Evolutionary conservation across 2,329 filamentous ascomycete genomes (phyloP).

Genomic region (Colletotrichum lindemuthianum): DNA sequence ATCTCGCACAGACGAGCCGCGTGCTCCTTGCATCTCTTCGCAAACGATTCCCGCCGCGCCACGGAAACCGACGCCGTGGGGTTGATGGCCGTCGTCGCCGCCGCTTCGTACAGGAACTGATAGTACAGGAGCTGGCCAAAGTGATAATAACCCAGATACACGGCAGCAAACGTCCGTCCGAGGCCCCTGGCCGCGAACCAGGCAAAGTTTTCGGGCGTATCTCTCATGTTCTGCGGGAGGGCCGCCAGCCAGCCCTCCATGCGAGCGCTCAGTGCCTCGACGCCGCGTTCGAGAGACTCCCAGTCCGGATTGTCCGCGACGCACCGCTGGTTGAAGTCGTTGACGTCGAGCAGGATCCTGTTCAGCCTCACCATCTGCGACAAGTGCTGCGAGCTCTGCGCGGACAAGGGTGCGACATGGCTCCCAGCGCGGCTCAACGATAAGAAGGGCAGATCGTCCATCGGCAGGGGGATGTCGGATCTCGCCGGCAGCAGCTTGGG

Average conservation of each 20-base stretch:
- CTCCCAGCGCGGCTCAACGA: constrained; percentile 21
- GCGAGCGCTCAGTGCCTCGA: constrained; percentile 43
- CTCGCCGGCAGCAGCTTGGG: constrained; percentile 38
- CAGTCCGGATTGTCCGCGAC: constrained; percentile 40
- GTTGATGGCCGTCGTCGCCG: constrained; percentile 35
- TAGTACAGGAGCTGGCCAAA: constrained; percentile 59
- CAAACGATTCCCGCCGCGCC: constrained; percentile 46
- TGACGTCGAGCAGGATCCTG: constrained; percentile 50
- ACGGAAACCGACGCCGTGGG: constrained; percentile 27
- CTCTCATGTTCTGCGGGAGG: constrained; percentile 48
- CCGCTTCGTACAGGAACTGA: constrained; percentile 50
- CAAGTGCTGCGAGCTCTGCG: constrained; percentile 40
- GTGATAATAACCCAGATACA: constrained; percentile 59
- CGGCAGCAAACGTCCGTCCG: constrained; percentile 53
- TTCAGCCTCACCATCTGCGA: constrained; percentile 44
- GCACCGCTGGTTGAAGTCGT: constrained; percentile 49
- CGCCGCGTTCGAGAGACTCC: constrained; percentile 43
- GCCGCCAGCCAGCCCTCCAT: constrained; percentile 48
- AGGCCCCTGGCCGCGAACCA: constrained; percentile 49
- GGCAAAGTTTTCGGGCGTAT: constrained; percentile 51
- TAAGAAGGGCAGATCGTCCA: constrained; percentile 49
- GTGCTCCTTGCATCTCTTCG: constrained; percentile 51
- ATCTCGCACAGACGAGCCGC: constrained; percentile 51
- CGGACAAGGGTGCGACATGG: constrained; percentile 6
- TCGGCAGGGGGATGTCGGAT: constrained; percentile 45